Base-by-base conservation (phyloP, 2,329 filamentous ascomycete genomes). In the Beauveria medogensis region DNA sequence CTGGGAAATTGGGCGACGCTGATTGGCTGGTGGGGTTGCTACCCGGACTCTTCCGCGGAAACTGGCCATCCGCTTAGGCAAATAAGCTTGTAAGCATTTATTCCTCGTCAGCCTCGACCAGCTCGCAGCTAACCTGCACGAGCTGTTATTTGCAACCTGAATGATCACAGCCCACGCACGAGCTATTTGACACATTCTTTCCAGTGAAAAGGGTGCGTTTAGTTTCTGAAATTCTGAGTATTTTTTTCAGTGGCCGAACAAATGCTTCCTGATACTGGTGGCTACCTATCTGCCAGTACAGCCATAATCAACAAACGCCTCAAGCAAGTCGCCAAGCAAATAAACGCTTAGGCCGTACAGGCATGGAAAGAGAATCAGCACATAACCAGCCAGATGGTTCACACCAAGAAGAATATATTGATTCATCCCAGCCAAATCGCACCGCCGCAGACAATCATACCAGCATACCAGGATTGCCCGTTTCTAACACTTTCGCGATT, bases 1-100 rank as follows among this genome's bases (percentile, higher is more conserved):
- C 72, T 77, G 69, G 74, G 74, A 78, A 82, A 80, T 81, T 78
- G 72, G 63, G 30, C 64, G 59, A n/a, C 50, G 59, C 26, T 76
- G 70, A 82, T 82, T 82, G 78, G 80, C 26, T 63, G 66, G 60
- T 64, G 63, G 65, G 63, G 66, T 67, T 67, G 65, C 60, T 26
- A 65, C 67, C 69, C 71, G 71, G 65, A 64, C 69, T 69, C 65
- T 69, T 63, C 71, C 71, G 71, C 50, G 51, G 12, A 58, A 44
- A 18, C 12, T 20, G 43, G n/a, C 24, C 26, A 37, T 37, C 7
- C 5, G 26, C 24, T 28, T 14, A 37, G 34, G 34, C 34, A 37
- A 37, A 37, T 34, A 37, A 37, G 30, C 52, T 28, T 22, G 52
- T 30, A 9, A 57, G 55, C 43, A 48, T 12, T 44, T 37, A 2